phyloP scores from a whole-genome alignment of 139 green algal genomes.

The Haematococcus sp. region DNA sequence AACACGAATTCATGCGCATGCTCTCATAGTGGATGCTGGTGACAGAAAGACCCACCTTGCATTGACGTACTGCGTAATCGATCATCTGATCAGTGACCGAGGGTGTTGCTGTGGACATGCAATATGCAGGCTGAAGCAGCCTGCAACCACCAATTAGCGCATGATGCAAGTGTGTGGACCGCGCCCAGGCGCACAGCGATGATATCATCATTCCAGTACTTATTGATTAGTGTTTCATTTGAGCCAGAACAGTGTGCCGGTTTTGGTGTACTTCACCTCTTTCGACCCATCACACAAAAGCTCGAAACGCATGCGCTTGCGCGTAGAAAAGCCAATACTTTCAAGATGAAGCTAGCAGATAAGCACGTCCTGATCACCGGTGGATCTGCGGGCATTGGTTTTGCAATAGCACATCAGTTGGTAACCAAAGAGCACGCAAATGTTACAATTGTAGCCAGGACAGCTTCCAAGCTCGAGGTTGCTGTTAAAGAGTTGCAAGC shows the following conservation, averaged over 20 bases:
- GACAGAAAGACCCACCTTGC: slow-evolving; percentile 33
- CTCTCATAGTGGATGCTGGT: not conserved
- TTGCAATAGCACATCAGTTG: slow-evolving; percentile 45
- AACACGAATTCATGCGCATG: not conserved
- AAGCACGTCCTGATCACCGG: slow-evolving; percentile 85
- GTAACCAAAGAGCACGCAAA: slow-evolving; percentile 15
- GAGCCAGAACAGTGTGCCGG: too few species aligned
- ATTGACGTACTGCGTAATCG: slow-evolving; percentile 33
- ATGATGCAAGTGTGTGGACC: too few species aligned
- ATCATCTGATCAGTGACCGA: slow-evolving; percentile 52
- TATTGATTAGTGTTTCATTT: too few species aligned
- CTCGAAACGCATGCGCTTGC: too few species aligned
- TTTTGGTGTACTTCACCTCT: too few species aligned
- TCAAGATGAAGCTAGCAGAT: slow-evolving; percentile 22
- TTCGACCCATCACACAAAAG: too few species aligned
- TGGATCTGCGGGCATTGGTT: slow-evolving; percentile 70
- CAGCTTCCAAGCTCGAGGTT: slow-evolving; percentile 46
- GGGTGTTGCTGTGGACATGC: not conserved
- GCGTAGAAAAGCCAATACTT: too few species aligned
- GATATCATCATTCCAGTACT: too few species aligned
- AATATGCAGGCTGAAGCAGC: not conserved
- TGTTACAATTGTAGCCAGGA: slow-evolving; percentile 64
- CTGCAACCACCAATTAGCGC: too few species aligned
- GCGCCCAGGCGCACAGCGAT: too few species aligned
- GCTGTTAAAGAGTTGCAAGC: slow-evolving; percentile 30